Conservation (phyloP, 108 stramenopile genomes). For the Mayamaea pseudoterrestris region DNA sequence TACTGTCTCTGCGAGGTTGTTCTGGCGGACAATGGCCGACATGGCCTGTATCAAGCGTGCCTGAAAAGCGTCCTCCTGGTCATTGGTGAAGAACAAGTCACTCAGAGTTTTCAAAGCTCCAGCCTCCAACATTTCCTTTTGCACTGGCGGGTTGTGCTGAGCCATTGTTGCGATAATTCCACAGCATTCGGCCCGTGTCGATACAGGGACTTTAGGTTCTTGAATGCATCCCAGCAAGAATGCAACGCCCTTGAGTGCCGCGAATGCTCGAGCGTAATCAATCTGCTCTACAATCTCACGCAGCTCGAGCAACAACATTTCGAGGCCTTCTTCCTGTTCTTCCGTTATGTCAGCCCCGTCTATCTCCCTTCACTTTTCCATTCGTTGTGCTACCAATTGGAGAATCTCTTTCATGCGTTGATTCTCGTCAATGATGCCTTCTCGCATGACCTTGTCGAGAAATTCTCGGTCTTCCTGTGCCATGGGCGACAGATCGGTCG, state of each 20-base stretch:
- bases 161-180: constrained; percentile 54
- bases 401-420: constrained; percentile 71
- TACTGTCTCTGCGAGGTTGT: constrained; percentile 43
- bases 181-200: constrained; percentile 36
- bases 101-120: constrained; percentile 48
- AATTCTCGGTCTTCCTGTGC: constrained; percentile 61
- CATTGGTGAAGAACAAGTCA: constrained; percentile 26
- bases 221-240: constrained; percentile 63
- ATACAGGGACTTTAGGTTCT: constrained; percentile 26
- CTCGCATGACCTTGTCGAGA: constrained; percentile 73
- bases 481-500: constrained; percentile 38
- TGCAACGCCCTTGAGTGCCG: constrained; percentile 52
- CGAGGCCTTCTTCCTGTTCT: constrained; percentile 22
- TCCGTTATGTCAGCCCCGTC: constrained; percentile 3
- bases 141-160: constrained; percentile 79
- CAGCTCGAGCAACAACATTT: constrained; percentile 64
- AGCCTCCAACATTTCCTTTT: constrained; percentile 51
- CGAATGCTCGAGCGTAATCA: constrained; percentile 72
- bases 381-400: constrained; percentile 33
- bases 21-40: constrained; percentile 48
- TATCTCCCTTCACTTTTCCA: constrained; percentile 22
- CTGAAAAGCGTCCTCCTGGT: constrained; percentile 26
- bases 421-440: constrained; percentile 73
- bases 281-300: constrained; percentile 87
- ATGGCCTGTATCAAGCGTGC: constrained; percentile 61